Base-by-base conservation (phyloP, 169 alveolate species). In the Cryptosporidium viatorum region DNA sequence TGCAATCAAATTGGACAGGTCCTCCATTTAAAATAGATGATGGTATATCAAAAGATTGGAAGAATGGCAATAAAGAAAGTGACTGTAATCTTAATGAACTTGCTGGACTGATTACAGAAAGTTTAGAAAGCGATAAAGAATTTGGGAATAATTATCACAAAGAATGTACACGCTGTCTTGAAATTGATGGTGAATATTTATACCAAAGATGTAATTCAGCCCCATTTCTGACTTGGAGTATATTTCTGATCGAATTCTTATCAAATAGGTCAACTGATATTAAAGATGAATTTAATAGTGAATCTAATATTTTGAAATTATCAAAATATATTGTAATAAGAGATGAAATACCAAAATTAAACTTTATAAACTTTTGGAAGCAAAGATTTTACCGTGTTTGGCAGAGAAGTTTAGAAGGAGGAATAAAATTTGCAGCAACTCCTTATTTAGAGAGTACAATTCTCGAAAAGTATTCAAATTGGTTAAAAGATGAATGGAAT, bases 1-100 rank as follows among this genome's bases (percentile, higher is more conserved):
- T 80, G 75, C 89, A 80, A 33, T 35, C 68, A 80, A 80, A 80
- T 39, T 80, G 89, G 89, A 80, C 89, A 1, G 89, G 89, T 8
- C 89, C 89, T 9, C 89, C 89, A 26, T 41, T 43, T 37, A 80
- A 26, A 29, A 37, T 80, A 37, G 75, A 58, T 23, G 73, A 59
- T 12, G 48, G 75, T 29, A 0, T 80, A 31, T 41, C 89, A 8
- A 29, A 21, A 10, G 67, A 80, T 31, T 80, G 74, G 74, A 62
- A 65, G 59, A 35, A 26, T 18, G 48, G 41, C 7, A 67, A 14
- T 16, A 51, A 70, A 18, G 39, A 70, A 6, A 10, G 10, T 23
- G 21, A 21, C 9, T 3, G 21, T 3, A 18, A 21, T 5, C 14
- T 12, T 0, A 39, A 39, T 29, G 67, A 41, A 43, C 3, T 29